Base-by-base conservation (phyloP, 495 filamentous ascomycete species). In the Terfezia claveryi region DNA sequence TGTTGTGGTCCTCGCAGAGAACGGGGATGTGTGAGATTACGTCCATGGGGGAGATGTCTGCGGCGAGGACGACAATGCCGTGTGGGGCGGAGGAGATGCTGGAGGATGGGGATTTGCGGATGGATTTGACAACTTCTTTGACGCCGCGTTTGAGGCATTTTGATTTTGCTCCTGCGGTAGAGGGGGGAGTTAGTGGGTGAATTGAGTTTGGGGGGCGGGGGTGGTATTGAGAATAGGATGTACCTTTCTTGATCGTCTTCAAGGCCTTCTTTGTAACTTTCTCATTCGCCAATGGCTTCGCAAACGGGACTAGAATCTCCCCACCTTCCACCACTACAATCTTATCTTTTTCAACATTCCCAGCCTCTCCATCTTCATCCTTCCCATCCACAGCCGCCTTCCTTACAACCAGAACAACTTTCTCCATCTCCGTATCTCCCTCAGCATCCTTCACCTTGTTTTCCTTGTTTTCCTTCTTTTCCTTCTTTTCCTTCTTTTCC, bases 1-100 rank as follows among this genome's bases (percentile, higher is more conserved):
- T 20, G 64, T 80, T 80, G 73, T 94, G 87, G 70, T 95, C 87
- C 71, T 99, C 91, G 76, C 92, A 96, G 49, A 96, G 80, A 14
- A 96, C 82, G 54, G 91, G 91, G 60, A 99, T 83, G 70, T 96
- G 91, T 51, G 84, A 88, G 71, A 96, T 94, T 62, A 95, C 87
- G 66, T 95, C 88, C 82, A 87, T 85, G 56, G 91, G 91, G 23
- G 83, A 91, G 74, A 96, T 95, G 67, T 99, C 91, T 54, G 84
- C 91, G 36, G 92, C 91, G 54, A 99, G 81, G 67, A 99, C 73
- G 61, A 92, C 84, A 60, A 99, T 74, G 60, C 79, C 16, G 38
- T 11, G 38, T 10, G 49, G 20, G 14, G 50, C 23, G 56, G 79
- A 77, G 17, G 74, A 63, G 11, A 73, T 59, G 62, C 72, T 65